Percentiles rank a stretch among this genome's conserved stretches.
Conservation (phyloP, 495 filamentous ascomycete species). For the Trichoderma parareesei region DNA sequence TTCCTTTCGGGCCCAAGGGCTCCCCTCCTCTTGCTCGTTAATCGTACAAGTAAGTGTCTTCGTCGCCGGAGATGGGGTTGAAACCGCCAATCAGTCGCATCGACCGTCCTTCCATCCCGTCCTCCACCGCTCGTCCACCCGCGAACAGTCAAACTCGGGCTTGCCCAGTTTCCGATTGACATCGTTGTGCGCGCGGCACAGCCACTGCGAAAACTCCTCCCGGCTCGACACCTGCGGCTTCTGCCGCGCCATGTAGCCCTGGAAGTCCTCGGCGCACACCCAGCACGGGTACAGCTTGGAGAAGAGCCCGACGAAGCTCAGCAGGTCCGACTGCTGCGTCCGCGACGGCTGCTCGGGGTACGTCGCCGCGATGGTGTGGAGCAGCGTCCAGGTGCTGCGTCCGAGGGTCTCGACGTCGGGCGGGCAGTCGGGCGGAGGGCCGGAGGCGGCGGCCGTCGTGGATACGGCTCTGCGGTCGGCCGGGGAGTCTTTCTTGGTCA, state of each 20-base stretch:
- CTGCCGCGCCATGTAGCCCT: conserved; percentile 67
- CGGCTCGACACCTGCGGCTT: conserved; percentile 58
- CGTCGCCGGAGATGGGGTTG: too few species aligned
- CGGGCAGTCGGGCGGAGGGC: conserved; percentile 49
- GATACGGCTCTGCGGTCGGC: conserved; percentile 25
- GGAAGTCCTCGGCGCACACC: conserved; percentile 90
- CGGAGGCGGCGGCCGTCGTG: conserved; percentile 22
- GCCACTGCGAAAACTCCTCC: conserved; percentile 80
- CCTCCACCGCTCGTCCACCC: conserved; percentile 92
- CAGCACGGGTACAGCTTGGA: conserved; percentile 87
- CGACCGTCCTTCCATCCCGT: conserved; percentile 87
- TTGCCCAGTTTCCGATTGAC: conserved; percentile 94
- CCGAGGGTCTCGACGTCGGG: conserved; percentile 81
- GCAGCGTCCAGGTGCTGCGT: conserved; percentile 81
- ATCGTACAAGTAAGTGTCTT: conserved; percentile 6
- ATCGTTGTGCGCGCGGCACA: conserved; percentile 96
- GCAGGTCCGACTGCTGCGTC: conserved; percentile 63
- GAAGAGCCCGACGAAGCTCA: conserved; percentile 71
- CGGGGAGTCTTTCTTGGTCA: conserved; percentile 34
- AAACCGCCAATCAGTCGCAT: conserved; percentile 37
- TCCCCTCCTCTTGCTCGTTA: neutral
- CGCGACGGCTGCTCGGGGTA: conserved; percentile 65
- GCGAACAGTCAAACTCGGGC: conserved; percentile 77
- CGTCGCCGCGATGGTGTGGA: conserved; percentile 80
- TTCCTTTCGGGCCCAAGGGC: neutral